A percentile compares a stretch with the other conserved stretches of the same genome.
These are phyloP conservation scores for Teunomyces panamensis DNA, from an alignment of 805 yeast species.

Conservation along the genomic window DNA sequence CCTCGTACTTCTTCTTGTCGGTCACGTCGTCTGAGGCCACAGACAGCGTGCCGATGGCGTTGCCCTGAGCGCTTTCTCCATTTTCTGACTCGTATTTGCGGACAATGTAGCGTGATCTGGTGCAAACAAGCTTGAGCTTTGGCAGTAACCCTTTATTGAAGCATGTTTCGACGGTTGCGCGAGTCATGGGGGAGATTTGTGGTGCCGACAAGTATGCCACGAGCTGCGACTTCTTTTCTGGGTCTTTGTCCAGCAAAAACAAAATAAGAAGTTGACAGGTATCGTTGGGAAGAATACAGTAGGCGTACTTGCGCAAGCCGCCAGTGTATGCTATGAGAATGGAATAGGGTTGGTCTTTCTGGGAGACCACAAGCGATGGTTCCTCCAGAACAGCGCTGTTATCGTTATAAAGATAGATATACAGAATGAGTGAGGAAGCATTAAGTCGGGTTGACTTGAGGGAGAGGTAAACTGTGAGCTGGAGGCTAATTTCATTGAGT, in stretches of 20 bases:
- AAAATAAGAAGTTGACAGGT: conserved; percentile 19
- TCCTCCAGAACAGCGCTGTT: conserved; percentile 5
- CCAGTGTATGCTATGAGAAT: conserved; percentile 36
- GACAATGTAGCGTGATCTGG: conserved; percentile 31
- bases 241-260: conserved; percentile 17
- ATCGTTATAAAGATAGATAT: conserved; percentile 21
- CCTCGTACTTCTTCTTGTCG: conserved; percentile 16
- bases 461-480: conserved; percentile 33
- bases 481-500: conserved; percentile 31
- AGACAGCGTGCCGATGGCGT: background rate
- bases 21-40: background rate
- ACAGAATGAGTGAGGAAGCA: conserved; percentile 14
- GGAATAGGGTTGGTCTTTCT: conserved; percentile 23
- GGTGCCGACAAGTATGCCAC: conserved; percentile 15
- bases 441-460: conserved; percentile 17
- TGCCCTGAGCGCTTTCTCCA: background rate
- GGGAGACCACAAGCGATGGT: conserved; percentile 33
- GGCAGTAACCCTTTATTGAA: conserved; percentile 27
- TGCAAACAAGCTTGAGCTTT: conserved; percentile 23
- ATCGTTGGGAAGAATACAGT: conserved; percentile 36
- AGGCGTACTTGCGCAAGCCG: conserved; percentile 38
- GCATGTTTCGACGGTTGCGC: conserved; percentile 27
- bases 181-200: conserved; percentile 21
- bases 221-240: conserved; percentile 6
- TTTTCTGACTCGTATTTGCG: conserved; percentile 15